A percentile compares a stretch with the other conserved stretches of the same genome.
phyloP scores from a whole-genome alignment of 2,329 filamentous ascomycete genomes.

The Claviceps sp. region DNA sequence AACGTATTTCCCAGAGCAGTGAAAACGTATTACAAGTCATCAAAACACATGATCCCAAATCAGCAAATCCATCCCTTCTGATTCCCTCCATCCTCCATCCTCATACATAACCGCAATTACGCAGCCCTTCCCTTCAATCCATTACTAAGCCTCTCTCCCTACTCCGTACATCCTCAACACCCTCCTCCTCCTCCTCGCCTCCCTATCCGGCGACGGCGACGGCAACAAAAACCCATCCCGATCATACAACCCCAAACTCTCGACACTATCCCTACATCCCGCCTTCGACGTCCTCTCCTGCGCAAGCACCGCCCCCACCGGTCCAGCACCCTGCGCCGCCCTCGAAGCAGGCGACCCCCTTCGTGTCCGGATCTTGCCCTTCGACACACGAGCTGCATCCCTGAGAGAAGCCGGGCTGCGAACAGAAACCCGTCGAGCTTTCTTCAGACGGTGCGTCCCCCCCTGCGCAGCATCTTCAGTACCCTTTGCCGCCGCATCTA shows the following conservation, averaged over 20 bases:
- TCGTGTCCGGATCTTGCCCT: neutral
- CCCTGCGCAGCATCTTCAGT: constrained; percentile 5
- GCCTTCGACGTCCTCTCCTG: constrained; percentile 10
- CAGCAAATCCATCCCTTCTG: too few relatives aligned
- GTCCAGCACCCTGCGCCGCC: constrained; percentile 10
- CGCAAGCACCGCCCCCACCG: constrained; percentile 15
- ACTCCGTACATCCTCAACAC: neutral
- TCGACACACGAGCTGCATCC: neutral
- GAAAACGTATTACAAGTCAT: too few relatives aligned
- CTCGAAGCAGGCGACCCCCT: constrained; percentile 1
- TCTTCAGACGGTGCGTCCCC: constrained; percentile 6
- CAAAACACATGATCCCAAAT: too few relatives aligned
- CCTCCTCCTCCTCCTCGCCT: constrained; percentile 4
- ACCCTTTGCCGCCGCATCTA: too few relatives aligned
- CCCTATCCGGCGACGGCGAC: constrained; percentile 27
- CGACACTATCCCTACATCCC: constrained; percentile 16
- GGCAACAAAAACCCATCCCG: constrained; percentile 30
- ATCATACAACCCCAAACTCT: constrained; percentile 31
- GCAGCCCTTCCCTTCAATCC: too few relatives aligned
- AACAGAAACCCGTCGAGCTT: constrained; percentile 2
- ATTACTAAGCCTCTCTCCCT: too few relatives aligned
- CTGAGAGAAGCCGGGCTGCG: neutral
- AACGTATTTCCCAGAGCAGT: too few relatives aligned
- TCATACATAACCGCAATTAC: too few relatives aligned
- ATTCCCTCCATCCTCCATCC: too few relatives aligned